A percentile compares a stretch with the other conserved stretches of the same genome.
phyloP scores from a whole-genome alignment of 2,329 filamentous ascomycete species.

The Ophiocordyceps australis region DNA sequence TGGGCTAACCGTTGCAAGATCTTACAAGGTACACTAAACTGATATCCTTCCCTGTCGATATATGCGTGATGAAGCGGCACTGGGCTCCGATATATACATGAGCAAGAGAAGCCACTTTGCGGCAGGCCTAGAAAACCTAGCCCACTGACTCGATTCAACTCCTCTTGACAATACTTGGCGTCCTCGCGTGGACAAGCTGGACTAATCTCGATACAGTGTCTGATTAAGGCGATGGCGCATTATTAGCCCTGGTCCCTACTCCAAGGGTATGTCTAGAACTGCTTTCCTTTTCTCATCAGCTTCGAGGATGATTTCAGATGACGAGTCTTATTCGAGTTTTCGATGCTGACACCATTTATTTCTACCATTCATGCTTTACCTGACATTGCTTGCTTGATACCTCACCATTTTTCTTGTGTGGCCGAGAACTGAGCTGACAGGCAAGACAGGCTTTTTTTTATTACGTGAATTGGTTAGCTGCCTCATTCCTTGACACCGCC shows the following conservation, averaged over 20 bases:
- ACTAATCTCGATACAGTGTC: constrained; percentile 2
- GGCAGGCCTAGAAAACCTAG: constrained; percentile 99
- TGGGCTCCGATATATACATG: constrained; percentile 78
- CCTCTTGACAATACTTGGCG: too few relatives aligned
- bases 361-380: constrained; percentile 58
- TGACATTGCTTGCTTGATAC: constrained; percentile 12
- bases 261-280: background rate
- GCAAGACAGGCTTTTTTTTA: too few relatives aligned
- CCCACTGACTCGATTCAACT: constrained; percentile 53
- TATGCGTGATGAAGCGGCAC: constrained; percentile 83
- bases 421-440: background rate
- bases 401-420: constrained; percentile 1
- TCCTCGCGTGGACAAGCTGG: too few relatives aligned
- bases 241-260: too few relatives aligned
- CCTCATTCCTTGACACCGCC: too few relatives aligned
- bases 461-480: constrained; percentile 7
- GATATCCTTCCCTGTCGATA: constrained; percentile 4
- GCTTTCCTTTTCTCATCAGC: constrained; percentile 1
- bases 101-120: constrained; percentile 75
- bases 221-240: too few relatives aligned
- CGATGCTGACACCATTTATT: constrained; percentile 50
- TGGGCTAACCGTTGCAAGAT: too few relatives aligned
- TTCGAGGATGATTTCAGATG: constrained; percentile 38
- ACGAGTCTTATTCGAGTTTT: constrained; percentile 63
- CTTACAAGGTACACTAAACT: too few relatives aligned